These are phyloP conservation scores for Arabidopsis suecica DNA, from an alignment of 345 rosid genomes.

Conservation along the genomic window DNA sequence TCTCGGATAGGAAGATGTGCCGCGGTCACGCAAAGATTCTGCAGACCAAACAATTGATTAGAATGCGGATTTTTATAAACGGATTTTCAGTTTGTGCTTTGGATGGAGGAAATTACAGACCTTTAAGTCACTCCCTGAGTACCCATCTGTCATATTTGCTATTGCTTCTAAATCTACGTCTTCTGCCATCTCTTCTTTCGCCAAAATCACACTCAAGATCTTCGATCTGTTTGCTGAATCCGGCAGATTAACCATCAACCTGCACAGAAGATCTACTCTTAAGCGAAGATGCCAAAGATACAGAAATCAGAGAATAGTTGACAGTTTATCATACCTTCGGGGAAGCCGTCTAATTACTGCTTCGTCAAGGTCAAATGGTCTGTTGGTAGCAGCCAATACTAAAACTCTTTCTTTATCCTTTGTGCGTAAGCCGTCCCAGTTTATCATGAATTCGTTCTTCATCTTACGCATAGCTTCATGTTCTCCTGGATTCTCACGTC, in stretches of 20 bases:
- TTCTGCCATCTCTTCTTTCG: constrained; percentile 80
- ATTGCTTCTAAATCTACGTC: constrained; percentile 77
- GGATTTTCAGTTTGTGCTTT: neutral
- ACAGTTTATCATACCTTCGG: constrained; percentile 57
- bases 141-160: constrained; percentile 94
- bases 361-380: constrained; percentile 98
- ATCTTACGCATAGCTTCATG: constrained; percentile 99
- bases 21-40: constrained; percentile 94
- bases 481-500: constrained; percentile 97
- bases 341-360: constrained; percentile 97
- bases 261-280: constrained; percentile 38
- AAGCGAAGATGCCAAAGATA: neutral
- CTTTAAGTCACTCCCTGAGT: constrained; percentile 97
- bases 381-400: constrained; percentile 92
- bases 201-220: constrained; percentile 78
- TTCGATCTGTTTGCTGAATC: constrained; percentile 82
- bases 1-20: constrained; percentile 97
- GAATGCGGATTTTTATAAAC: neutral
- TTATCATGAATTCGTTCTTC: constrained; percentile 99
- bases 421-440: constrained; percentile 97
- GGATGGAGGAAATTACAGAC: constrained; percentile 43
- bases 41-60: constrained; percentile 33
- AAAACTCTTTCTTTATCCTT: constrained; percentile 92
- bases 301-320: neutral
- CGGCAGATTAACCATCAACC: constrained; percentile 96